These are phyloP conservation scores for Suhomyces bolitotheri DNA, from an alignment of 1,139 yeast species.

Conservation along the genomic window DNA sequence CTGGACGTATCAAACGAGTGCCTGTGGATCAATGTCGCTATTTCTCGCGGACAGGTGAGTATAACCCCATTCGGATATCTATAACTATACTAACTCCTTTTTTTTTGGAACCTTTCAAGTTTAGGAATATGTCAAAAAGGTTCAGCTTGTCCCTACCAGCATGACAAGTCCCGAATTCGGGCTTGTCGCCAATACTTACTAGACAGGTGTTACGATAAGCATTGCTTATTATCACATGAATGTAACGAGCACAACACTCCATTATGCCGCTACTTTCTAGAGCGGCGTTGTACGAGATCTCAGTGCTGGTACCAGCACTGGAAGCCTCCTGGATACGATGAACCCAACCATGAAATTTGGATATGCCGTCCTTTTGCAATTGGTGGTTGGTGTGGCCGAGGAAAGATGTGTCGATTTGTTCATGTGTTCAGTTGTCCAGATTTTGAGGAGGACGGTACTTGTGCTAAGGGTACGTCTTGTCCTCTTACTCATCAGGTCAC, in stretches of 20 bases:
- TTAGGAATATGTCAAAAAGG: conserved; percentile 57
- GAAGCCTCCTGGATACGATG: conserved; percentile 36
- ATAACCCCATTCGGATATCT: conserved; percentile 6
- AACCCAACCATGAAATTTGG: conserved; percentile 42
- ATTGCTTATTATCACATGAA: conserved; percentile 59
- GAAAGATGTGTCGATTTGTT: conserved; percentile 54
- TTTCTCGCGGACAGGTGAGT: conserved; percentile 44
- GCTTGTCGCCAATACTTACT: conserved; percentile 54
- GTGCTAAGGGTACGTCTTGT: conserved; percentile 54
- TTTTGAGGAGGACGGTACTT: conserved; percentile 57
- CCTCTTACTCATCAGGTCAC: conserved; percentile 47
- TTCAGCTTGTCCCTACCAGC: conserved; percentile 54
- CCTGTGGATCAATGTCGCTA: conserved; percentile 37
- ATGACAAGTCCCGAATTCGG: conserved; percentile 50
- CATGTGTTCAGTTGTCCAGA: conserved; percentile 75
- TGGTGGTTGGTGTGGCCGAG: conserved; percentile 68
- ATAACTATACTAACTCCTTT: conserved; percentile 18
- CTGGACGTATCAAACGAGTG: conserved; percentile 15
- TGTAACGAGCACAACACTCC: conserved; percentile 67
- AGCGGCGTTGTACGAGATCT: conserved; percentile 53
- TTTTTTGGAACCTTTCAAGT: conserved; percentile 24
- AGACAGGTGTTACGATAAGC: conserved; percentile 45
- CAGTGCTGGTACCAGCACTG: conserved; percentile 56
- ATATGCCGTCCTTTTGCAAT: conserved; percentile 68
- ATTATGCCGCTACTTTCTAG: conserved; percentile 54